Base-by-base conservation (phyloP, 1,139 yeast species). In the Debaryomyces sp. region DNA sequence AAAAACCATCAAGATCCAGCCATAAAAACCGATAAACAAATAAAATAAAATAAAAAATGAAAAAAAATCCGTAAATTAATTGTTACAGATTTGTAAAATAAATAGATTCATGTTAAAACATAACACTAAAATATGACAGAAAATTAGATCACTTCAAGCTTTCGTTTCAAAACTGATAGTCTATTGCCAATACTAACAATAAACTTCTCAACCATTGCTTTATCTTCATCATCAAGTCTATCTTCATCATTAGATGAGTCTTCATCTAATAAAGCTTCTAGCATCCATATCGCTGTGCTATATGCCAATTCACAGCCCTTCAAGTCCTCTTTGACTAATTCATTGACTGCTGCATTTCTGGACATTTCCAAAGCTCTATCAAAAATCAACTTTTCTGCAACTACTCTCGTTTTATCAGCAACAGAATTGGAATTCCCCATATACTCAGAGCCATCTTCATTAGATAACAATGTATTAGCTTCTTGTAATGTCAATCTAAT, bases 291-390 rank as follows among this genome's bases (percentile, higher is more conserved):
- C 0, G 97, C 87, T 0, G 97, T 89, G 7, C 96, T 89, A 64
- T 94, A 94, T 4, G 94, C 88, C 54, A 88, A 69, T 66, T 91
- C 96, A 68, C 97, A 92, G 7, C 88, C 90, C 43, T 79, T 77
- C 48, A 89, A 70, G 62, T 88, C 92, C 50, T 84, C 89, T 41
- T 88, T 87, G 24, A 82, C 83, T 57, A 90, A 75, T 66, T 94
- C 99, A 62, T 86, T 84, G 46, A 87, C 87, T 0, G 98, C 98
- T 0, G 98, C 97, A 49, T 84, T 84, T 57, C 96, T 81, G 2
- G 97, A 88, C 76, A 92, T 89, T 60, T 94, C 98, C 59, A 92
- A 77, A 1, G 98, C 97, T 40, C 98, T 78, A 58, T 92, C 97
- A 68, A 91, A 92, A 24, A 94, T 82, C 54, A 94, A 76, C 63